Base-by-base conservation (phyloP, 495 filamentous ascomycete genomes). In the Xanthoparmelia taractica region DNA sequence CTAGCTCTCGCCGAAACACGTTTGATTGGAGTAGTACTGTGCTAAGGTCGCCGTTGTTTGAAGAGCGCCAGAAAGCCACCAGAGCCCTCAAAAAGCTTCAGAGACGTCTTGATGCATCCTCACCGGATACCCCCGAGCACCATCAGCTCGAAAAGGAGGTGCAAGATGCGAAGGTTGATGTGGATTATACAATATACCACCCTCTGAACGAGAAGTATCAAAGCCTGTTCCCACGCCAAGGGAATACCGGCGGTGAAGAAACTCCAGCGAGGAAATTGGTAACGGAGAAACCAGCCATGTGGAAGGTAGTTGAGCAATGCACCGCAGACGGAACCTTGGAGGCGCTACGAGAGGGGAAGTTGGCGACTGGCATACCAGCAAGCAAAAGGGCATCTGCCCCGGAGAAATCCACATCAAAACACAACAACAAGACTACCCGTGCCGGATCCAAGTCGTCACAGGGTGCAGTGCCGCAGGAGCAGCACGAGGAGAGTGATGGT, bases 101-200 rank as follows among this genome's bases (percentile, higher is more conserved):
- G 60, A 84, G 83, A 66, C 75, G 76, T 63, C 75, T 91, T 8
- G 34, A 25, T 45, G 31, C 41, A 12, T 41, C 29, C 12, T 15
- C 38, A 0, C 65, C 73, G 13, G 63, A 69, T 68, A 63, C 55
- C 20, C 31, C 68, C 6, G 65, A 81, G 34, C 74, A 77, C 12
- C 73, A 80, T 27, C 73, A 72, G 15, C 69, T 88, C 43, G 73
- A 82, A 52, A 66, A 73, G 34, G 79, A 85, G 60, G 78, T 96
- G 38, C 87, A 92, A 66, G 74, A 75, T 18, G 86, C 88, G 8
- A 82, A 88, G 63, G 84, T 97, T 20, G 91, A 96, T 69, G 74
- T 93, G 61, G 90, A 92, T 70, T 98, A 98, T 69, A 85, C 90
- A 1, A 81, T 87, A 52, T 92, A 89, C 75, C 91, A 84, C 69